These are phyloP conservation scores for Tylopilus rubrobrunneus DNA, from an alignment of 768 basidiomycete species.

Conservation along the genomic window DNA sequence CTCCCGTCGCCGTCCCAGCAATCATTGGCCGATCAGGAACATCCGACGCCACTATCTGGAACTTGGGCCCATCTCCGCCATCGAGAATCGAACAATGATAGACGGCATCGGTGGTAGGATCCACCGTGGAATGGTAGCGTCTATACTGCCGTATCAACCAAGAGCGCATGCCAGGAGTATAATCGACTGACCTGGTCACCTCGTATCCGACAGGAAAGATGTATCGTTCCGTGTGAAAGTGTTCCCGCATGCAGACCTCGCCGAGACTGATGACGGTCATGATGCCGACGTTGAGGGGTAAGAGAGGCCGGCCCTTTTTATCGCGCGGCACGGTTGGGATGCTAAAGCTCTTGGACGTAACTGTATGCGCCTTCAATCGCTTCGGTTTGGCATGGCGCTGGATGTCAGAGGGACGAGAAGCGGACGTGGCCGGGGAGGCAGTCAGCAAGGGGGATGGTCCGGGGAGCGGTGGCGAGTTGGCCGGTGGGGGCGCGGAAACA, in stretches of 20 bases:
- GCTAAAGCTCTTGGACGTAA: slow-evolving; percentile 70
- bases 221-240: slow-evolving; percentile 85
- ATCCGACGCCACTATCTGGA: slow-evolving; percentile 77
- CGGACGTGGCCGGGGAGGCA: slow-evolving; percentile 16
- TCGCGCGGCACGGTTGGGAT: slow-evolving; percentile 81
- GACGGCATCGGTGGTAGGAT: slow-evolving; percentile 62
- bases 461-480: slow-evolving; percentile 19
- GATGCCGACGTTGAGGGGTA: slow-evolving; percentile 81
- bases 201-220: slow-evolving; percentile 88
- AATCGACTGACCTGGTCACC: slow-evolving; percentile 57
- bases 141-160: slow-evolving; percentile 34
- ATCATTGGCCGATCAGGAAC: slow-evolving; percentile 67
- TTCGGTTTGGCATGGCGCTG: slow-evolving; percentile 63
- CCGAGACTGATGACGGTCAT: slow-evolving; percentile 79
- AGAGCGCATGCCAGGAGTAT: background rate
- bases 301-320: slow-evolving; percentile 61
- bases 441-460: slow-evolving; percentile 20
- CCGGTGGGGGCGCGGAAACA: slow-evolving; percentile 12
- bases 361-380: slow-evolving; percentile 74
- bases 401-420: slow-evolving; percentile 25
- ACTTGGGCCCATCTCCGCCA: slow-evolving; percentile 82
- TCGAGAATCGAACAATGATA: slow-evolving; percentile 84
- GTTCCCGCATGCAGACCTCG: slow-evolving; percentile 74
- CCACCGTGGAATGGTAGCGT: slow-evolving; percentile 73
- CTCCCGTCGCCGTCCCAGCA: slow-evolving; percentile 85